These are phyloP conservation scores for Jamesozyma rosinii DNA, from an alignment of 805 yeast species.

Conservation along the genomic window DNA sequence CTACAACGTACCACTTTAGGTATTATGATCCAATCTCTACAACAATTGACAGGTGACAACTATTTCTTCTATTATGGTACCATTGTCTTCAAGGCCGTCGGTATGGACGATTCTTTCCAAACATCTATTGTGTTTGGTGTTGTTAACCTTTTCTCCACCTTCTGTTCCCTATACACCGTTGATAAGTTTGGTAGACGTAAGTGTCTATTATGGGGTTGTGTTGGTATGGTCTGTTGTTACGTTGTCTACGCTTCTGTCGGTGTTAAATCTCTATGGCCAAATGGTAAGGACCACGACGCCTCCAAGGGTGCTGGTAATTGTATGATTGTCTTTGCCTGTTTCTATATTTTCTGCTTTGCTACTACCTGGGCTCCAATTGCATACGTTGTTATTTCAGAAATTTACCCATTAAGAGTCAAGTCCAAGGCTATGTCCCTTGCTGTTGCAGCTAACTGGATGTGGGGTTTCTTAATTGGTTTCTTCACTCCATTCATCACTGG, in stretches of 20 bases:
- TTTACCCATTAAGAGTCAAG: constrained; percentile 2
- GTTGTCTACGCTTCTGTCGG: constrained; percentile 2
- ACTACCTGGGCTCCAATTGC: constrained; percentile 3
- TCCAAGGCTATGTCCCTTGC: constrained; percentile 1
- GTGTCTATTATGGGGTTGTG: neutral
- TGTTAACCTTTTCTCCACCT: constrained; percentile 1
- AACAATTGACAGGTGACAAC: constrained; percentile 2
- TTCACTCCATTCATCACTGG: constrained; percentile 1
- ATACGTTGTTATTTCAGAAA: constrained; percentile 1
- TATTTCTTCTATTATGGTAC: constrained; percentile 3
- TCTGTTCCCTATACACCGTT: neutral
- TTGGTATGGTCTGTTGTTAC: neutral
- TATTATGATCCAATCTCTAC: constrained; percentile 1
- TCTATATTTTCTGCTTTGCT: constrained; percentile 2
- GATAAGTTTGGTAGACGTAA: constrained; percentile 2
- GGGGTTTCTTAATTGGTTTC: constrained; percentile 4
- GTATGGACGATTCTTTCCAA: constrained; percentile 2
- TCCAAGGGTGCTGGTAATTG: constrained; percentile 3
- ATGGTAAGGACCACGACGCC: neutral
- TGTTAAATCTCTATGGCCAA: constrained; percentile 1
- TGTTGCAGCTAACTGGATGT: constrained; percentile 1
- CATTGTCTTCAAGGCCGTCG: constrained; percentile 2
- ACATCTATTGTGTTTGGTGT: constrained; percentile 2
- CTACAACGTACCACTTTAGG: constrained; percentile 1
- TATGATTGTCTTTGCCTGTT: constrained; percentile 2